Percentiles rank a stretch among this genome's conserved stretches.
These are phyloP conservation scores for Chlorella ohadii DNA, from an alignment of 139 green algal species.

Conservation along the genomic window DNA sequence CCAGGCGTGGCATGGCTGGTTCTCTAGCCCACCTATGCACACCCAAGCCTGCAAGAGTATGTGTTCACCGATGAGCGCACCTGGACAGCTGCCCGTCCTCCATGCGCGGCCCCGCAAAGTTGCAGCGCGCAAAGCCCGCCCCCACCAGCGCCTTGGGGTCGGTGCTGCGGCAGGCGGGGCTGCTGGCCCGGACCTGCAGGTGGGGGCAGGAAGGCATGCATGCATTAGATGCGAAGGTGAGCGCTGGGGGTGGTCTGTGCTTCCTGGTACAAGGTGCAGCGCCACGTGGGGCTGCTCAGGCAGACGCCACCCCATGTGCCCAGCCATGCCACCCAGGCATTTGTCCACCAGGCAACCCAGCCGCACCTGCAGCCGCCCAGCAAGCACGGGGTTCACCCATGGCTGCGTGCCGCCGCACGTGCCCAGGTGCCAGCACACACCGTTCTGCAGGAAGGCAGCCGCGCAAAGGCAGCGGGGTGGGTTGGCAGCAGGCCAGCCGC, in stretches of 20 bases:
- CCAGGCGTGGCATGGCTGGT: too few relatives aligned
- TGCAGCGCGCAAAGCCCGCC: conserved; percentile 65
- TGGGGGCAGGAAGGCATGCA: background rate
- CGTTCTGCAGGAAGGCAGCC: conserved; percentile 50
- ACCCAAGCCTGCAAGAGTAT: too few relatives aligned
- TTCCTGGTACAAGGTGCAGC: too few relatives aligned
- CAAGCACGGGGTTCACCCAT: conserved; percentile 85
- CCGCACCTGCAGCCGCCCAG: conserved; percentile 60
- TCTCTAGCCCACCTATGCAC: too few relatives aligned
- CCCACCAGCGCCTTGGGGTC: conserved; percentile 72
- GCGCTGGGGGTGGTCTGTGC: too few relatives aligned
- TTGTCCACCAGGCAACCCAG: too few relatives aligned
- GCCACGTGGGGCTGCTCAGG: too few relatives aligned
- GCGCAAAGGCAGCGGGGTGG: too few relatives aligned
- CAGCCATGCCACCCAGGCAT: too few relatives aligned
- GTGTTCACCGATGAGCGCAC: too few relatives aligned
- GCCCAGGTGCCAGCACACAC: conserved; percentile 66
- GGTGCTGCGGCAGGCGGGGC: conserved; percentile 67
- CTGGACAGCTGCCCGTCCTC: conserved; percentile 29
- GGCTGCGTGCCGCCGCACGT: conserved; percentile 50
- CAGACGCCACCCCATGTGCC: too few relatives aligned
- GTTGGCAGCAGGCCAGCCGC: too few relatives aligned
- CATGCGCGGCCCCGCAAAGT: conserved; percentile 70
- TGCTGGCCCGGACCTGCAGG: conserved; percentile 56
- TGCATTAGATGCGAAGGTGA: background rate